Evolutionary conservation across 805 yeast genomes (phyloP).

Genomic region (Myxozyma nipponensis): DNA sequence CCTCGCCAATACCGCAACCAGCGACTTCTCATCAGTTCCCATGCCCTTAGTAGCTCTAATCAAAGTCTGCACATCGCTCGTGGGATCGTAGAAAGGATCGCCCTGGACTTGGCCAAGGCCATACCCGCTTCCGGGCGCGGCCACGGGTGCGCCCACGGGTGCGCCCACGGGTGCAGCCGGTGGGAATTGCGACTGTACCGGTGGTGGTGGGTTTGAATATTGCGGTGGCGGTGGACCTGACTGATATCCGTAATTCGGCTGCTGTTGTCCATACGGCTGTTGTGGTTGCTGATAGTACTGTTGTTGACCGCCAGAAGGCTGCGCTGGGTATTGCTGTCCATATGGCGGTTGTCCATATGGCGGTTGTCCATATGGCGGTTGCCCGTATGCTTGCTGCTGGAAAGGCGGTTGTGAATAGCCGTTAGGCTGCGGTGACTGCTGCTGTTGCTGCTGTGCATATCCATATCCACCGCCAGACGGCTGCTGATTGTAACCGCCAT

Average conservation of each 20-base stretch:
- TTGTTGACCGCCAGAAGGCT: constrained; percentile 9
- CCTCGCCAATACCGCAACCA: constrained; percentile 21
- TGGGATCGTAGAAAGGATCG: constrained; percentile 26
- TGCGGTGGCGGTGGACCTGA: constrained; percentile 1
- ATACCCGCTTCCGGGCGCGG: too few relatives aligned
- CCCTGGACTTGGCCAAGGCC: not conserved
- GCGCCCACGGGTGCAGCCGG: constrained; percentile 10
- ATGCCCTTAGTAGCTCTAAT: constrained; percentile 30
- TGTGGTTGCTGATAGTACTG: constrained; percentile 3
- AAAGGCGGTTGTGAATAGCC: constrained; percentile 1
- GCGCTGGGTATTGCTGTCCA: constrained; percentile 2
- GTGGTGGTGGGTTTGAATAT: not conserved
- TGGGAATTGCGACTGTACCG: not conserved
- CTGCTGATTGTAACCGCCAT: not conserved
- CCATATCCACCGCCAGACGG: not conserved
- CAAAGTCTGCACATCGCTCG: constrained; percentile 20
- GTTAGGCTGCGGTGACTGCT: not conserved
- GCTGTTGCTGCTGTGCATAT: not conserved
- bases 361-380: constrained; percentile 1
- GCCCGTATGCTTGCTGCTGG: not conserved
- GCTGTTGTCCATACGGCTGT: constrained; percentile 12
- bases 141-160: not conserved
- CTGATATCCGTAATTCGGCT: not conserved
- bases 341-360: constrained; percentile 12
- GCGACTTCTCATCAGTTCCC: constrained; percentile 29